These are phyloP conservation scores for Zasmidium cellare DNA, from an alignment of 2,329 filamentous ascomycete species.

Conservation along the genomic window DNA sequence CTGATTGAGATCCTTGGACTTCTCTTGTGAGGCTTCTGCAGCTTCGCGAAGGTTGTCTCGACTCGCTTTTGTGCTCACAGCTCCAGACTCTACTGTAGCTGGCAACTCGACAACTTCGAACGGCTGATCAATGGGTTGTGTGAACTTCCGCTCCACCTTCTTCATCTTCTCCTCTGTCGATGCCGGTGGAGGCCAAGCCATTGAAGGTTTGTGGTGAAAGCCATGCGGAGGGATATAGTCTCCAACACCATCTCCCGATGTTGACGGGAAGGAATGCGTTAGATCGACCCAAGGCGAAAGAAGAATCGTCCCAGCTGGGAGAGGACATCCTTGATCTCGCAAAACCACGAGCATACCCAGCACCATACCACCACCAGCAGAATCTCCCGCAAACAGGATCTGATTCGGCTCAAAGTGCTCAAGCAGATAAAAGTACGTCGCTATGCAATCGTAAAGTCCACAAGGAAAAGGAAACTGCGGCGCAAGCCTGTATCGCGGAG, in stretches of 20 bases:
- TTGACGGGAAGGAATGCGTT: conserved; percentile 91
- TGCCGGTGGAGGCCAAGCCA: conserved; percentile 90
- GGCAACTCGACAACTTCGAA: conserved; percentile 32
- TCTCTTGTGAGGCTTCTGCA: conserved; percentile 13
- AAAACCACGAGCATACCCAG: conserved; percentile 75
- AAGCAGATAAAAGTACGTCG: conserved; percentile 82
- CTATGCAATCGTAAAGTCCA: conserved; percentile 83
- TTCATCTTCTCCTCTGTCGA: conserved; percentile 60
- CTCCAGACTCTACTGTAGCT: conserved; percentile 17
- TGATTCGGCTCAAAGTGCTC: conserved; percentile 73
- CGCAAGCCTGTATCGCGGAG: conserved; percentile 79
- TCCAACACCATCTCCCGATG: conserved; percentile 68
- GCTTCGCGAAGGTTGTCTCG: conserved; percentile 15
- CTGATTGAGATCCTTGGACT: conserved; percentile 17
- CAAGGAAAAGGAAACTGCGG: conserved; percentile 97
- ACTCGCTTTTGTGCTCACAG: conserved; percentile 14
- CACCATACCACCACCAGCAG: conserved; percentile 89
- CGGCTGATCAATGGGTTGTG: conserved; percentile 24
- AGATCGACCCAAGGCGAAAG: conserved; percentile 96
- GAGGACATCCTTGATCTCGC: conserved; percentile 76
- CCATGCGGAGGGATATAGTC: conserved; percentile 89
- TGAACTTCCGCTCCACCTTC: conserved; percentile 19
- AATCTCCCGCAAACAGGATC: conserved; percentile 87
- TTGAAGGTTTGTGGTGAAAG: conserved; percentile 86
- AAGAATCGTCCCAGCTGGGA: conserved; percentile 86